A percentile compares a stretch with the other conserved stretches of the same genome.
phyloP scores from a whole-genome alignment of 805 yeast genomes.

The Yarrowia hollandica region DNA sequence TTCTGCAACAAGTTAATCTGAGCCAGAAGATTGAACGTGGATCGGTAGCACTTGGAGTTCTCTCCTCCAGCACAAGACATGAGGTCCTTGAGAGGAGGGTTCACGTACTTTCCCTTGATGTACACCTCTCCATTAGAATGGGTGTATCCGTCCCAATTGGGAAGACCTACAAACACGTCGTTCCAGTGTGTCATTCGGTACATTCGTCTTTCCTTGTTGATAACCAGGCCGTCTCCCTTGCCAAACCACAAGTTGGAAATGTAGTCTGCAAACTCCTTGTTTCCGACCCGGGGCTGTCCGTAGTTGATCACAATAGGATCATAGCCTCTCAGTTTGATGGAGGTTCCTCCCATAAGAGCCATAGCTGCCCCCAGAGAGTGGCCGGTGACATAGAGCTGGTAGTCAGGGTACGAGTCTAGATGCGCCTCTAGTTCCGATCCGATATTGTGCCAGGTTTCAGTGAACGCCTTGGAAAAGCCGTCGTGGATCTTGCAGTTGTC shows the following conservation, averaged over 20 bases:
- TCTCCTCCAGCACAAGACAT: background rate
- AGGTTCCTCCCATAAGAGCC: conserved; percentile 61
- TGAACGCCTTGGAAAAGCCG: conserved; percentile 11
- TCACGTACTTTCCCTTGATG: background rate
- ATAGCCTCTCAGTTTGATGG: conserved; percentile 52
- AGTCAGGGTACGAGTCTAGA: conserved; percentile 45
- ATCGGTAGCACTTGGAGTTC: background rate
- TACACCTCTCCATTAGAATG: conserved; percentile 13
- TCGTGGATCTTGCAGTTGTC: conserved; percentile 9
- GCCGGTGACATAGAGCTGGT: conserved; percentile 57
- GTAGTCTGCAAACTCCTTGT: conserved; percentile 39
- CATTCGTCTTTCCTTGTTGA: background rate
- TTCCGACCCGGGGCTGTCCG: conserved; percentile 68
- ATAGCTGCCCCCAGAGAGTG: conserved; percentile 78
- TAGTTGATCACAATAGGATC: conserved; percentile 56
- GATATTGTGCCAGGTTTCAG: conserved; percentile 4
- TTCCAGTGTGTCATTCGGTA: conserved; percentile 16
- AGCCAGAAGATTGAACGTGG: background rate
- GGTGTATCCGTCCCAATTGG: background rate
- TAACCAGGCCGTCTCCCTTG: background rate
- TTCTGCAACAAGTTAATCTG: background rate
- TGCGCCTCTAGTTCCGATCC: background rate
- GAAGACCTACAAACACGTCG: conserved; percentile 6
- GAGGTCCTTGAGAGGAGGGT: background rate
- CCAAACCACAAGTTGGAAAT: background rate